Conservation (phyloP, 148 eudicot genomes). For the Diospyros kaki region DNA sequence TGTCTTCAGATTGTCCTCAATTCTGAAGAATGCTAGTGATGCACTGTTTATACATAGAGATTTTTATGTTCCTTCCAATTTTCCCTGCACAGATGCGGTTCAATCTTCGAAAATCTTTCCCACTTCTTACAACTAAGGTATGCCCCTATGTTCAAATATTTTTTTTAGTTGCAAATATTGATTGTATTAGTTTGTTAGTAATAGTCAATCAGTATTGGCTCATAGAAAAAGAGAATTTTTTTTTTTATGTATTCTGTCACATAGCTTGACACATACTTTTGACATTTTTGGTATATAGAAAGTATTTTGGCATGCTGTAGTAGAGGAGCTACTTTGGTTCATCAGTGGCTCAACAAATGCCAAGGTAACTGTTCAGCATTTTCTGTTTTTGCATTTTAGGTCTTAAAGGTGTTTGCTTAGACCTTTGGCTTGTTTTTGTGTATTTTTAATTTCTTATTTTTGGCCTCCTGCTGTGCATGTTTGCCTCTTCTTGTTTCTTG, state of each 20-base stretch:
- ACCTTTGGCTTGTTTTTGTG: too few species aligned
- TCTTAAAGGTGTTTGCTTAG: too few species aligned
- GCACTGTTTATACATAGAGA: neutral
- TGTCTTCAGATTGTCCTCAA: too few species aligned
- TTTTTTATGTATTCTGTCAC: neutral
- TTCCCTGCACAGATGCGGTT: conserved; percentile 41
- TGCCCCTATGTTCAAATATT: neutral
- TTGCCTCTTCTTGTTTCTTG: too few species aligned
- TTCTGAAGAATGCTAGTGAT: too few species aligned
- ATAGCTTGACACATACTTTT: neutral
- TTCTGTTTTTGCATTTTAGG: too few species aligned
- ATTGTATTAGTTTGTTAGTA: too few species aligned
- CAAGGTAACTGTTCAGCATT: conserved; percentile 42
- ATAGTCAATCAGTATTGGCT: too few species aligned
- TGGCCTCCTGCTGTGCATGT: too few species aligned
- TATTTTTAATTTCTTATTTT: too few species aligned
- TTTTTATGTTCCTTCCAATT: neutral
- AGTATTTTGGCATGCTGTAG: conserved; percentile 90
- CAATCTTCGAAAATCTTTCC: conserved; percentile 49
- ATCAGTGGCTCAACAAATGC: conserved; percentile 93
- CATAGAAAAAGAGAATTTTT: too few species aligned
- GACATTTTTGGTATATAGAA: conserved; percentile 27
- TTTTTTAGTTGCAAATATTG: neutral
- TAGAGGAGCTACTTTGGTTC: conserved; percentile 90
- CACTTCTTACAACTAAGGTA: conserved; percentile 86